A percentile compares a stretch with the other conserved stretches of the same genome.
Evolutionary conservation across 2,329 filamentous ascomycete genomes (phyloP).

Genomic region (Fusarium luffae): DNA sequence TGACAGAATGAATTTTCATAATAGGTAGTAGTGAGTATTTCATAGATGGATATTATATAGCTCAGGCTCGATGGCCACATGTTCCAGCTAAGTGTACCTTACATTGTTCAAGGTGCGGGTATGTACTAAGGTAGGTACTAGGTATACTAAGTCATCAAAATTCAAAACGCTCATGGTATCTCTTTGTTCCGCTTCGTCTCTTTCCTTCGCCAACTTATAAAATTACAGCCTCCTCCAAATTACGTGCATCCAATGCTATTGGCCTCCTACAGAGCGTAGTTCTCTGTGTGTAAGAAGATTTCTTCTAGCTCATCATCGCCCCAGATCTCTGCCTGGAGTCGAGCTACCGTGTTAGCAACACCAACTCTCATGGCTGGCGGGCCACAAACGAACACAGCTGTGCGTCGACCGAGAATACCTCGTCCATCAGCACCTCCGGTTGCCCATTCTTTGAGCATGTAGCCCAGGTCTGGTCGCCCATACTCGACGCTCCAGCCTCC

Average conservation of each 20-base stretch:
- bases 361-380: conserved; percentile 88
- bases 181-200: conserved; percentile 21
- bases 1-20: neutral
- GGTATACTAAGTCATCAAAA: conserved; percentile 33
- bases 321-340: conserved; percentile 86
- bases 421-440: conserved; percentile 73
- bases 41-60: conserved; percentile 34
- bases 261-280: conserved; percentile 78
- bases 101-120: conserved; percentile 8
- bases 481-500: conserved; percentile 94
- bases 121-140: neutral
- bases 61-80: conserved; percentile 21
- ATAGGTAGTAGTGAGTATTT: neutral
- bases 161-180: conserved; percentile 47
- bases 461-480: conserved; percentile 86
- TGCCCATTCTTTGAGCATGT: conserved; percentile 85
- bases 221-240: conserved; percentile 34
- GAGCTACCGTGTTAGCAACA: conserved; percentile 86
- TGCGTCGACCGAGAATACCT: conserved; percentile 79
- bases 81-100: conserved; percentile 20
- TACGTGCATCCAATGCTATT: neutral
- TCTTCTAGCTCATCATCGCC: conserved; percentile 82
- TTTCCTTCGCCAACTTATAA: conserved; percentile 16
- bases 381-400: conserved; percentile 93
- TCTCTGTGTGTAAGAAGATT: conserved; percentile 94